These are phyloP conservation scores for Gnetum montanum DNA, from an alignment of 75 land plant genomes.

Conservation along the genomic window DNA sequence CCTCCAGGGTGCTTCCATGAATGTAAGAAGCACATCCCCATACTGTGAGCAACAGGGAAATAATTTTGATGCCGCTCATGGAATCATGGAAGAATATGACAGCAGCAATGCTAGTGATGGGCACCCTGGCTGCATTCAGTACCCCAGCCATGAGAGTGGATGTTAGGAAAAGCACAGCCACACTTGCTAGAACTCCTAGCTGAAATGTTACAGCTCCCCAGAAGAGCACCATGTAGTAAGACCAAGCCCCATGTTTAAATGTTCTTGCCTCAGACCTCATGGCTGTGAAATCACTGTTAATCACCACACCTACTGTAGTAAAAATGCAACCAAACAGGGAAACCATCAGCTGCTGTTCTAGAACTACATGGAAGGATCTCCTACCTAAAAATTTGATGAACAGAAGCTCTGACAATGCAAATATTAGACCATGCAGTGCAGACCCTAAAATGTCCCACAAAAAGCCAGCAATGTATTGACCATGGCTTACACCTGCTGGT, in stretches of 20 bases:
- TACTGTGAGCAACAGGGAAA: constrained; percentile 52
- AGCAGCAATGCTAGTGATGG: constrained; percentile 67
- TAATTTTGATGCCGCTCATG: constrained; percentile 78
- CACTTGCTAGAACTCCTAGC: constrained; percentile 60
- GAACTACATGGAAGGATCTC: constrained; percentile 68
- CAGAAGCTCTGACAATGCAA: constrained; percentile 77
- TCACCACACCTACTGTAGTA: constrained; percentile 52
- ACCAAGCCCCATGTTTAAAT: constrained; percentile 37
- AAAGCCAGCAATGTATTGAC: constrained; percentile 54
- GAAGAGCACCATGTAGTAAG: constrained; percentile 52
- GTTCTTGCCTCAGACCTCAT: constrained; percentile 47
- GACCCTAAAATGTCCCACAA: constrained; percentile 61
- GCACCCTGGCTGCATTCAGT: constrained; percentile 71
- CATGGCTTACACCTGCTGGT: constrained; percentile 19
- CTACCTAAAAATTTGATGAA: constrained; percentile 62
- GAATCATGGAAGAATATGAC: constrained; percentile 58
- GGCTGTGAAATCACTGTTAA: constrained; percentile 33
- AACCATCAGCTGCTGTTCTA: constrained; percentile 77
- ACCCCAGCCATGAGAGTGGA: constrained; percentile 77
- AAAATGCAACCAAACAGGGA: constrained; percentile 56
- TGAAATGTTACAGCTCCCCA: constrained; percentile 79
- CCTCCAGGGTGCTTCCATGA: constrained; percentile 28
- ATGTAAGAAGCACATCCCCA: constrained; percentile 80
- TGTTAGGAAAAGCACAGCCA: constrained; percentile 54
- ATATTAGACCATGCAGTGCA: constrained; percentile 80